Percentiles rank a stretch among this genome's conserved stretches.
phyloP scores from a whole-genome alignment of 2,329 filamentous ascomycete species.

The Claviceps paspali region DNA sequence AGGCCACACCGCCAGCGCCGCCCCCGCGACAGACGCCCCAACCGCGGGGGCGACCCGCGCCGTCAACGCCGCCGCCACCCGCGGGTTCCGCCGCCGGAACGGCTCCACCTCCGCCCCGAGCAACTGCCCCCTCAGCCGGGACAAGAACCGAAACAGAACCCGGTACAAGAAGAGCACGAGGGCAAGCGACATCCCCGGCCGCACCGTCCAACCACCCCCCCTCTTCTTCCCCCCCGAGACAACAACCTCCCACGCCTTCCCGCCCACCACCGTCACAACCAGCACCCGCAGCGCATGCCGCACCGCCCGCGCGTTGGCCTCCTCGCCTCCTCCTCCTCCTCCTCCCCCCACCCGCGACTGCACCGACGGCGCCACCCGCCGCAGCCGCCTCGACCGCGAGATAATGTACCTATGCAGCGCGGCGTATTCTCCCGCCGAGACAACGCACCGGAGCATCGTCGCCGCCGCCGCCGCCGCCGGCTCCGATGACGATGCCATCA shows the following conservation, averaged over 20 bases:
- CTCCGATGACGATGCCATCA: too few species aligned
- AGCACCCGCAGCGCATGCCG: slow-evolving; percentile 60
- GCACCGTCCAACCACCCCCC: too few species aligned
- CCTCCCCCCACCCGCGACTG: too few species aligned
- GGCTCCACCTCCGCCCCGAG: slow-evolving; percentile 65
- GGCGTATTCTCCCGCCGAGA: slow-evolving; percentile 73
- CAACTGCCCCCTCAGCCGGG: slow-evolving; percentile 60
- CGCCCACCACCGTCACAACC: slow-evolving; percentile 41
- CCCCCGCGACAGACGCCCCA: slow-evolving; percentile 76
- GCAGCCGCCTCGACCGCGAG: slow-evolving; percentile 49
- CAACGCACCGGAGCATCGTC: slow-evolving; percentile 77
- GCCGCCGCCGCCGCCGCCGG: too few species aligned
- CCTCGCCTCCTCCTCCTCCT: slow-evolving; percentile 39
- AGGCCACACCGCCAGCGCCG: slow-evolving; percentile 65
- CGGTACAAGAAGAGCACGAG: slow-evolving; percentile 78
- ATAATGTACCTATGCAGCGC: slow-evolving; percentile 70
- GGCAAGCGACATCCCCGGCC: too few species aligned
- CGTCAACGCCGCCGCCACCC: slow-evolving; percentile 57
- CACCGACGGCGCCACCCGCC: slow-evolving; percentile 37
- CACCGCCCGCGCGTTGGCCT: slow-evolving; percentile 55
- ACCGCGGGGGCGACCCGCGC: slow-evolving; percentile 74
- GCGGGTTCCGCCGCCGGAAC: slow-evolving; percentile 72
- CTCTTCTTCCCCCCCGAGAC: too few species aligned
- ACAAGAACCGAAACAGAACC: slow-evolving; percentile 79
- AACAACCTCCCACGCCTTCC: slow-evolving; percentile 47